Evolutionary conservation across 139 green algal genomes (phyloP), one percentile per base, ranked within the genome.

Genomic region (Chlamydomonas incerta): DNA sequence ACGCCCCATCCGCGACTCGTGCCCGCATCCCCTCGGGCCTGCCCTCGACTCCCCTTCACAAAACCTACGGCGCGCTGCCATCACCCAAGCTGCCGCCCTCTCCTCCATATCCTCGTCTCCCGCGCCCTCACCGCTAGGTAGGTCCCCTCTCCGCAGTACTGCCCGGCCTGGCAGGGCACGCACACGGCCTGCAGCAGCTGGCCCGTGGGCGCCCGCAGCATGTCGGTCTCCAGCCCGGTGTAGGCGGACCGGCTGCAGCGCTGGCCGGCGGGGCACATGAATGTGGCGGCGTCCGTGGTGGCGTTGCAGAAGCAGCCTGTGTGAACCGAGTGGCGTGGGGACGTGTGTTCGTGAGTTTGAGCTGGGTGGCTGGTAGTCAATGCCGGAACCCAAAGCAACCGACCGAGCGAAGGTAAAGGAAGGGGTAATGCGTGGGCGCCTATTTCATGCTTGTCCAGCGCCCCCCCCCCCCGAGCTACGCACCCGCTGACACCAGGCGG

Each of bases 291-390:
- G 50, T 35, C 26, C 5, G 9, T 4, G 2, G 84, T 92, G 37
- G 83, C 83, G 68, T 92, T 92, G 80, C 88, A 92, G n/a, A 66
- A 68, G 37, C 88, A 92, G 33, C 88, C 88, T 89, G 84, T 17
- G 31, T 0, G 41, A 1, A 20, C 37, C 5, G 69, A 21, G 34
- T 37, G 37, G 28, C 28, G 62, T 15, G 9, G 3, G 63, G 3
- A 10, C 17, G 28, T 28, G 60, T 15, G 63, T 47, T 15, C 26
- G 63, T 0, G 41, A 0, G 50, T 65, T 21, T 31, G 17, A 67
- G 47, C 4, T 71, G 41, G 41, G 69, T 28, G 20, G 20, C 35
- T 15, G 23, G 34, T n/a, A n/a, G n/a, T n/a, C n/a, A n/a, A n/a
- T n/a, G n/a, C n/a, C n/a, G n/a, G n/a, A n/a, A n/a, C n/a, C n/a